Evolutionary conservation across 2,329 filamentous ascomycete species (phyloP), one percentile per base, ranked within the genome.

Genomic region (Coniochaeta prunicola): DNA sequence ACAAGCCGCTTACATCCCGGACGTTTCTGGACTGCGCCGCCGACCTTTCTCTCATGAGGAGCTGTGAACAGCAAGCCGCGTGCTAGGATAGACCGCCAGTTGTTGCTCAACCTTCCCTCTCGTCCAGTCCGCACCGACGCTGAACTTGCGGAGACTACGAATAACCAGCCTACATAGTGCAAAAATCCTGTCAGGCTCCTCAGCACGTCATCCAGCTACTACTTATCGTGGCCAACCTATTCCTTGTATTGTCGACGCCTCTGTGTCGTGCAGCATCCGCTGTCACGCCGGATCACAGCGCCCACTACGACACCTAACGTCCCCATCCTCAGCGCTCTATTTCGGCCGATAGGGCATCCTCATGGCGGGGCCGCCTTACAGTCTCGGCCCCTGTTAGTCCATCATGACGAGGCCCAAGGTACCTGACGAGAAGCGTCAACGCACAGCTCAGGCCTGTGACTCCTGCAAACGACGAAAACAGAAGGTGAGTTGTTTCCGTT

Each of bases 401-500:
- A 62, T 60, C 64, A 70, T 83, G 83, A 80, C 79, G 64, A 77
- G 81, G 65, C 77, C 77, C 56, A 82, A 77, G 69, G 80, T 85
- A 60, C 75, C 80, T 33, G 77, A 79, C 64, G 82, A 86, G 63
- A 82, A 85, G 70, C 79, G 85, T 63, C 81, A 84, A 71, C 80
- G 85, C 65, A 87, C 80, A 57, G 81, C 82, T 28, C 80, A 84
- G 64, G 85, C 85, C 42, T 88, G 85, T 69, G 81, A 86, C 63
- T 81, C 76, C 62, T 88, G 85, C 74, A 87, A 86, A 71, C 77
- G 79, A 60, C 79, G 85, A 62, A 88, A 88, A 70, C 85, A 88
- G 73, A 88, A 87, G 77, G 85, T 85, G 67, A 76, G 80, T 66
- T 57, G 33, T 58, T 56, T 40, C 24, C 30, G 24, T 40, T 58